phyloP scores from a whole-genome alignment of 495 filamentous ascomycete species.

The Astrocystis sublimbata region DNA sequence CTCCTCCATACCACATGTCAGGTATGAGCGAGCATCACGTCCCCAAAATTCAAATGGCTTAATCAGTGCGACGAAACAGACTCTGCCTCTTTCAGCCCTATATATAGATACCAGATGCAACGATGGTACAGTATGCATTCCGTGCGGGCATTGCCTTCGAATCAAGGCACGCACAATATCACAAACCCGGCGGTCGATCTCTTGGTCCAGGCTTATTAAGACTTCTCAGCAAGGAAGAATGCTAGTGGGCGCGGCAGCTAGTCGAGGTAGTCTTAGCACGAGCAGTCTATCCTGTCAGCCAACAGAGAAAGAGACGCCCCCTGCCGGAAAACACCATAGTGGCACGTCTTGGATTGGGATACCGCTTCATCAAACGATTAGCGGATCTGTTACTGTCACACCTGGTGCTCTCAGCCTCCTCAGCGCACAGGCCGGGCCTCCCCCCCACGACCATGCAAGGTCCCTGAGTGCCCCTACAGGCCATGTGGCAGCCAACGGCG shows the following conservation, averaged over 20 bases:
- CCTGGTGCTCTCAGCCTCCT: slow-evolving; percentile 14
- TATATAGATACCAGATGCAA: slow-evolving; percentile 15
- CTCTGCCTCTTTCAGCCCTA: slow-evolving; percentile 17
- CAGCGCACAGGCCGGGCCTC: slow-evolving; percentile 12
- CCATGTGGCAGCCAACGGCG: neutral
- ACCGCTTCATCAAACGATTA: neutral
- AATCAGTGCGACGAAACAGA: slow-evolving; percentile 11
- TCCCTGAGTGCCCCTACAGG: neutral
- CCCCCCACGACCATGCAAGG: slow-evolving; percentile 15
- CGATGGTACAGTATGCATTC: slow-evolving; percentile 5
- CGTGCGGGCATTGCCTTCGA: neutral
- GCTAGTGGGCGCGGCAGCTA: neutral
- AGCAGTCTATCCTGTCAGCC: slow-evolving; percentile 1
- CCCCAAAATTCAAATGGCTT: neutral
- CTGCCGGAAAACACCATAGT: neutral
- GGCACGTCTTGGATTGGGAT: neutral
- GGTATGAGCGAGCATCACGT: neutral
- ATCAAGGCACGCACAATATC: slow-evolving; percentile 4
- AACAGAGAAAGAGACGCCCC: neutral
- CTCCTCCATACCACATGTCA: neutral
- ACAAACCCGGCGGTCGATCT: slow-evolving; percentile 9
- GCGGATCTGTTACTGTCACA: neutral
- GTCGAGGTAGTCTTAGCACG: slow-evolving; percentile 2
- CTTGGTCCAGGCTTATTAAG: slow-evolving; percentile 12
- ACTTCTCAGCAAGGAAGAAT: neutral